Conservation (phyloP, 2,329 filamentous ascomycete species). For the Boeremia exigua region DNA sequence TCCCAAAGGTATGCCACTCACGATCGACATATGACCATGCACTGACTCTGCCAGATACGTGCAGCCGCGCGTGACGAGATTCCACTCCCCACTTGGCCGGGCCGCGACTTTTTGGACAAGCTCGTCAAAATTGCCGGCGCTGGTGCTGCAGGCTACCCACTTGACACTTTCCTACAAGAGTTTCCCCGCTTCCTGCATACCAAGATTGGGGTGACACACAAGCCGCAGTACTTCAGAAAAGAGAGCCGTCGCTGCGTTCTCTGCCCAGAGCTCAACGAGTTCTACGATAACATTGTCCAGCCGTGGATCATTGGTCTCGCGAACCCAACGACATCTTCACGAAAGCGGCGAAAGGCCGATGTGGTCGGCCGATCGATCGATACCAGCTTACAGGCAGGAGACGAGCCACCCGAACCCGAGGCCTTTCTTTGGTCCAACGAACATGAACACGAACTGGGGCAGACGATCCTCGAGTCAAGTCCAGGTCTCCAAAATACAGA, state of each 20-base stretch:
- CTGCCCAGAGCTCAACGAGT: neutral
- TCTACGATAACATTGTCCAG: neutral
- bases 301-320: neutral
- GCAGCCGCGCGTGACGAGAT: neutral
- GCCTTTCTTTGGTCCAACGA: neutral
- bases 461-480: too few species aligned
- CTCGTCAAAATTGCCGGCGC: neutral
- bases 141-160: neutral
- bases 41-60: neutral
- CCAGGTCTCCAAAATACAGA: too few species aligned
- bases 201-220: too few species aligned
- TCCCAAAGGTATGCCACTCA: neutral
- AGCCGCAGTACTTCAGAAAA: too few species aligned
- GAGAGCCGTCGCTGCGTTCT: neutral
- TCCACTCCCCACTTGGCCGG: neutral
- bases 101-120: neutral
- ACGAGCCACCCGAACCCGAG: neutral
- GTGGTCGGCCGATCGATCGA: neutral
- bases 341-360: neutral
- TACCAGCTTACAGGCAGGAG: neutral
- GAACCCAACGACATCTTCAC: neutral
- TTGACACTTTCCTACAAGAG: neutral
- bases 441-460: neutral
- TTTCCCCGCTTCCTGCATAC: neutral
- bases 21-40: neutral